Evolutionary conservation across 2,329 filamentous ascomycete genomes (phyloP), one percentile per base, ranked within the genome.

Genomic region (Cyphellophora europaea): DNA sequence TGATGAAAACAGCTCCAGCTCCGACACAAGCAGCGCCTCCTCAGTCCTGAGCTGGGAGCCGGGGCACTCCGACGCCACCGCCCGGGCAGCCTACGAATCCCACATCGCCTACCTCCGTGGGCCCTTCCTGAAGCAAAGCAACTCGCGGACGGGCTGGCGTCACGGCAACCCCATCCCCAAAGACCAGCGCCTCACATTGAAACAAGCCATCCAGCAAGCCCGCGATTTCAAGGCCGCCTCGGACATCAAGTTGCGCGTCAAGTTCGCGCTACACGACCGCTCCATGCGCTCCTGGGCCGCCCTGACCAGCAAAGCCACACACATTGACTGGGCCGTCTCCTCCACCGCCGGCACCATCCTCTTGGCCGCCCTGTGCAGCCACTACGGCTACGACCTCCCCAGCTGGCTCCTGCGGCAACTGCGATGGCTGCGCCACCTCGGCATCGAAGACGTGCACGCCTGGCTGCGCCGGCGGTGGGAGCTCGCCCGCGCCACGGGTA

Each of bases 1-100:
- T 25, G n/a, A 25, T n/a, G 21, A n/a, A 25, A n/a, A 25, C 21
- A 25, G 21, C 21, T 25, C 21, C n/a, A 25, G 21, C 21, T 25
- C 21, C 21, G 21, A 25, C 21, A 25, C 21, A 25, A 25, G 21
- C 21, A n/a, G 8, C 21, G 21, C n/a, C n/a, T 25, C 21, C 8
- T 25, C 21, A 8, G n/a, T n/a, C n/a, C n/a, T n/a, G n/a, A n/a
- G n/a, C n/a, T n/a, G n/a, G 8, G n/a, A 8, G 8, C 21, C 21
- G n/a, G 21, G 21, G 8, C 21, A 25, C 21, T 25, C 21, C 21
- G 21, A 25, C 21, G 21, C 8, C n/a, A 25, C 8, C 21, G 21
- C 21, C 21, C 21, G 21, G 8, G 21, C 21, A 8, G 8, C n/a
- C 8, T 25, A 25, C 21, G 21, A 25, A 8, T n/a, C n/a, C n/a